These are phyloP conservation scores for Ramularia endophylla DNA, from an alignment of 2,329 filamentous ascomycete genomes.

Conservation along the genomic window DNA sequence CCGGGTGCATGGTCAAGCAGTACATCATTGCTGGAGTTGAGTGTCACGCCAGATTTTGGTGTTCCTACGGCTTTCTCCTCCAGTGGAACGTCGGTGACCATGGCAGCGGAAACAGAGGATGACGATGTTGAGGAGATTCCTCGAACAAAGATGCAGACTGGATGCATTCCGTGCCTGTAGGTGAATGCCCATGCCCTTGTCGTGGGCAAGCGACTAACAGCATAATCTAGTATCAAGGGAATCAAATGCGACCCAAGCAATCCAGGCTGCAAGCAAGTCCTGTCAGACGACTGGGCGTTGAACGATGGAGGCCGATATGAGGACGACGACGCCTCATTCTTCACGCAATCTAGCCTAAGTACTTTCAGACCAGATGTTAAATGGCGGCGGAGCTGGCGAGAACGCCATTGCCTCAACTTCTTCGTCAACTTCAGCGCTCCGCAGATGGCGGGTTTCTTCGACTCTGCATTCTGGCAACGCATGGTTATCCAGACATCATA, in stretches of 20 bases:
- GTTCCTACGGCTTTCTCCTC: constrained; percentile 10
- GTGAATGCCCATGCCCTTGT: constrained; percentile 4
- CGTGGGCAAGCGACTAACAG: no score
- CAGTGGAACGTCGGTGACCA: not conserved
- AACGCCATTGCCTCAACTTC: constrained; percentile 30
- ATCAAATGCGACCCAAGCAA: constrained; percentile 26
- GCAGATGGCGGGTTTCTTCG: constrained; percentile 31
- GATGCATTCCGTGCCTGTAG: constrained; percentile 30
- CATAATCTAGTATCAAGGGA: constrained; percentile 20
- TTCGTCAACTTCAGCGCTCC: constrained; percentile 36
- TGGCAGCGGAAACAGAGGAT: constrained; percentile 2
- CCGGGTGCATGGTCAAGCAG: not conserved
- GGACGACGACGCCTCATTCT: constrained; percentile 12
- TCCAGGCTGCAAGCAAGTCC: constrained; percentile 21
- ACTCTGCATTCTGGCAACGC: constrained; percentile 28
- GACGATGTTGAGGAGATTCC: constrained; percentile 15
- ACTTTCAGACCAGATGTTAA: constrained; percentile 23
- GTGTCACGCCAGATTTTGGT: constrained; percentile 1
- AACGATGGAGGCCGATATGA: constrained; percentile 18
- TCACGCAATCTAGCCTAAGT: constrained; percentile 13
- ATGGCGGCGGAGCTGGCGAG: constrained; percentile 29
- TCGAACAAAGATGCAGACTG: constrained; percentile 26
- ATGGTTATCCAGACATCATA: constrained; percentile 30
- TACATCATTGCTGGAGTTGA: not conserved
- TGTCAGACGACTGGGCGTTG: constrained; percentile 27